Evolutionary conservation across 1,139 yeast genomes (phyloP).

Genomic region (Geotrichum histeridarum): DNA sequence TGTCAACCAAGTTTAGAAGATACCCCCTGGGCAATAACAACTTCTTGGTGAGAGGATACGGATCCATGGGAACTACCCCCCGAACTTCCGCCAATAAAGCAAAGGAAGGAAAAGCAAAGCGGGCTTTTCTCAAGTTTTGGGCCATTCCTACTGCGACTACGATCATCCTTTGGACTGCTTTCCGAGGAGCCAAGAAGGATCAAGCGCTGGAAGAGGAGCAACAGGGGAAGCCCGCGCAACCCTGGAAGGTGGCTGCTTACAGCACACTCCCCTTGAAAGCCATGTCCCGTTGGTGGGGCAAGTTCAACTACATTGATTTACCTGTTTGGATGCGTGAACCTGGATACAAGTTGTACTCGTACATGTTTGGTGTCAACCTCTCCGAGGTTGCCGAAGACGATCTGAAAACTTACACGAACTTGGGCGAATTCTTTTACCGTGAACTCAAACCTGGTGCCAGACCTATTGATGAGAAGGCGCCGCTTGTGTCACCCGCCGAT

Average conservation of each 20-base stretch:
- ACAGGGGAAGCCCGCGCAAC: constrained; percentile 56
- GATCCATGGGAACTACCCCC: constrained; percentile 13
- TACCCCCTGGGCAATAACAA: constrained; percentile 11
- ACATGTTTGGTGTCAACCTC: constrained; percentile 79
- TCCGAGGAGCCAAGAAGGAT: constrained; percentile 17
- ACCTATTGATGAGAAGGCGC: constrained; percentile 58
- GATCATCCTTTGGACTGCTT: constrained; percentile 23
- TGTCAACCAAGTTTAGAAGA: constrained; percentile 17
- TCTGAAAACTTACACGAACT: constrained; percentile 64
- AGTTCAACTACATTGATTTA: constrained; percentile 70
- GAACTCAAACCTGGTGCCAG: constrained; percentile 73
- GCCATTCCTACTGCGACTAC: constrained; percentile 25
- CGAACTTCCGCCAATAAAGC: constrained; percentile 1
- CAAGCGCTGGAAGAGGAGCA: constrained; percentile 28
- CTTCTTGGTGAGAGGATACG: constrained; percentile 14
- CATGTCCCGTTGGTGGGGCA: constrained; percentile 91
- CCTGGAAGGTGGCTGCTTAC: constrained; percentile 87
- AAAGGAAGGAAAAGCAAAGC: constrained; percentile 26
- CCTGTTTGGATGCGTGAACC: constrained; percentile 89
- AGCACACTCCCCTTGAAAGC: constrained; percentile 89
- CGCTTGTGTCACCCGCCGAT: constrained; percentile 85
- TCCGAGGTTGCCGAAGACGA: constrained; percentile 87
- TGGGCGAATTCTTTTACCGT: constrained; percentile 89
- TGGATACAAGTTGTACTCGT: constrained; percentile 71
- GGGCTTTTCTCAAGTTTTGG: constrained; percentile 27